These are phyloP conservation scores for Zychaea mexicana DNA, from an alignment of 371 early-diverging fungal genomes.

Conservation along the genomic window DNA sequence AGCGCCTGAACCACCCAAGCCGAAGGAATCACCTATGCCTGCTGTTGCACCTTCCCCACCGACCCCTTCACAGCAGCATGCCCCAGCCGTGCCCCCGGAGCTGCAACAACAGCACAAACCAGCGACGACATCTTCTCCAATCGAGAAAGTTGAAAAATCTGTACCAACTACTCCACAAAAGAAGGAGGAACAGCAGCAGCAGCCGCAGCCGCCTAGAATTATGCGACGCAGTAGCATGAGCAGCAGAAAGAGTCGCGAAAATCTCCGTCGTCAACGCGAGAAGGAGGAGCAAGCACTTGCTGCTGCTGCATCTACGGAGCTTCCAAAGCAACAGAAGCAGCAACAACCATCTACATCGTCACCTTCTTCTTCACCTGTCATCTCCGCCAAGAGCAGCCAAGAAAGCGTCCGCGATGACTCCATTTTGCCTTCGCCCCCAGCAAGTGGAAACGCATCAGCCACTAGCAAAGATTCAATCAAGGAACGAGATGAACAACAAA, in stretches of 20 bases:
- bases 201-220: not conserved
- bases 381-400: not conserved
- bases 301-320: not conserved
- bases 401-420: not conserved
- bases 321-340: conserved; percentile 12
- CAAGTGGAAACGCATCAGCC: not conserved
- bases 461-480: conserved; percentile 5
- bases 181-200: not conserved
- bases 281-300: conserved; percentile 10
- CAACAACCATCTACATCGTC: not conserved
- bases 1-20: conserved; percentile 16
- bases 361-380: not conserved
- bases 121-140: too few species aligned
- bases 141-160: not conserved
- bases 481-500: not conserved
- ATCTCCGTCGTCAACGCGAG: conserved; percentile 22
- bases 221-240: conserved; percentile 38
- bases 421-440: conserved; percentile 1
- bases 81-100: not conserved
- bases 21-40: not conserved
- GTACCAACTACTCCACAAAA: not conserved
- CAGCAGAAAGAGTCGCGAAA: conserved; percentile 40
- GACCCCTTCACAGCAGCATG: not conserved
- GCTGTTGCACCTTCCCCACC: not conserved
- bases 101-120: not conserved